phyloP scores from a whole-genome alignment of 2,329 filamentous ascomycete genomes.

The Furcasterigmium furcatum region DNA sequence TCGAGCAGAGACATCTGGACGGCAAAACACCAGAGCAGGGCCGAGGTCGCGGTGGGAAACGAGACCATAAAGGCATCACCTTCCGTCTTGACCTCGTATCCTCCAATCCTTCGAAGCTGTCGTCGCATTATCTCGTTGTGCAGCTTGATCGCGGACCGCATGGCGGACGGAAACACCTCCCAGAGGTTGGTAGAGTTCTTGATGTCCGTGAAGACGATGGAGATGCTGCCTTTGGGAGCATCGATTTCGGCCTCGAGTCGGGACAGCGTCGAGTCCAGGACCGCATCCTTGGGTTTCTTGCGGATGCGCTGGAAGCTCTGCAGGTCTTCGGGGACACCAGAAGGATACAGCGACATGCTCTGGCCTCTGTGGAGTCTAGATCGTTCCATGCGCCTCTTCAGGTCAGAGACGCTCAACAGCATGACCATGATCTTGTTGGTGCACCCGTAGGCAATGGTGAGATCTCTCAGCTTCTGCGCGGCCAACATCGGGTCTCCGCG shows the following conservation, averaged over 20 bases:
- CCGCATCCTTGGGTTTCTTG: conserved; percentile 59
- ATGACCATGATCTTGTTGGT: conserved; percentile 98
- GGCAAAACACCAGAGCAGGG: conserved; percentile 92
- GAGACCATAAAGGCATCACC: conserved; percentile 99
- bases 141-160: conserved; percentile 94
- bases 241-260: conserved; percentile 88
- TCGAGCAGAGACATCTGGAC: conserved; percentile 87
- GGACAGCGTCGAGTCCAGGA: conserved; percentile 83
- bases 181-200: conserved; percentile 96
- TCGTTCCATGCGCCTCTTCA: conserved; percentile 78
- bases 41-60: conserved; percentile 92
- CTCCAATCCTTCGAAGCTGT: conserved; percentile 88
- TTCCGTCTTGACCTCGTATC: conserved; percentile 99
- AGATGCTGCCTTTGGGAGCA: conserved; percentile 84
- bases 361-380: conserved; percentile 71
- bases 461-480: conserved; percentile 87
- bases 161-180: conserved; percentile 92
- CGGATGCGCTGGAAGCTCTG: conserved; percentile 62
- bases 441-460: conserved; percentile 93
- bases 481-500: conserved; percentile 90
- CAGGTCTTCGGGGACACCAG: conserved; percentile 68
- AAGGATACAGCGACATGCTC: conserved; percentile 81
- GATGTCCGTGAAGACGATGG: conserved; percentile 97
- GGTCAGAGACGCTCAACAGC: conserved; percentile 89
- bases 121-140: conserved; percentile 97